Conservation (phyloP, 345 rosid genomes). For the Linum trigynum region DNA sequence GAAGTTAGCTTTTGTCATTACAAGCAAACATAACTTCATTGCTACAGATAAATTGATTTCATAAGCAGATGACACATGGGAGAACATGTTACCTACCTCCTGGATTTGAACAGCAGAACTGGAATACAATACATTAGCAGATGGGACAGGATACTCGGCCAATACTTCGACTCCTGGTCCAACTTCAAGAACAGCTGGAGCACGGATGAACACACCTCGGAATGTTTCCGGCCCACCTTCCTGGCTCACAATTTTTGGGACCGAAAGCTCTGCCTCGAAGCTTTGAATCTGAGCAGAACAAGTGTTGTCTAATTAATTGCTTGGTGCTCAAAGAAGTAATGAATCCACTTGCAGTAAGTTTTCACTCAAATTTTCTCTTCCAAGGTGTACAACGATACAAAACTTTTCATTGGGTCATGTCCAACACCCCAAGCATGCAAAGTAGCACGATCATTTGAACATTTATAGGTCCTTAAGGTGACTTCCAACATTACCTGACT, state of each 20-base stretch:
- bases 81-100: slow-evolving; percentile 43
- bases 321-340: neutral
- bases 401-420: neutral
- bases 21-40: neutral
- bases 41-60: neutral
- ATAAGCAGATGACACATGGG: neutral
- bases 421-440: neutral
- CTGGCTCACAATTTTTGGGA: slow-evolving; percentile 56
- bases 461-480: neutral
- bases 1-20: neutral
- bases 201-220: slow-evolving; percentile 88
- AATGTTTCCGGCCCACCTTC: slow-evolving; percentile 87
- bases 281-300: slow-evolving; percentile 60
- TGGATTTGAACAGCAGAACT: slow-evolving; percentile 68
- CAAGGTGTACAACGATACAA: neutral
- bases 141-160: slow-evolving; percentile 61
- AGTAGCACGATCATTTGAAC: neutral
- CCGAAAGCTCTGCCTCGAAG: slow-evolving; percentile 79
- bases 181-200: slow-evolving; percentile 82
- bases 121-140: slow-evolving; percentile 57
- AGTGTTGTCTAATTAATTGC: neutral
- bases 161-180: slow-evolving; percentile 82
- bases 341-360: neutral
- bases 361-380: neutral
- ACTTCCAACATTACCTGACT: slow-evolving; percentile 57